Conservation (phyloP, 1,139 yeast genomes). For the Saccharomyces hybrid region DNA sequence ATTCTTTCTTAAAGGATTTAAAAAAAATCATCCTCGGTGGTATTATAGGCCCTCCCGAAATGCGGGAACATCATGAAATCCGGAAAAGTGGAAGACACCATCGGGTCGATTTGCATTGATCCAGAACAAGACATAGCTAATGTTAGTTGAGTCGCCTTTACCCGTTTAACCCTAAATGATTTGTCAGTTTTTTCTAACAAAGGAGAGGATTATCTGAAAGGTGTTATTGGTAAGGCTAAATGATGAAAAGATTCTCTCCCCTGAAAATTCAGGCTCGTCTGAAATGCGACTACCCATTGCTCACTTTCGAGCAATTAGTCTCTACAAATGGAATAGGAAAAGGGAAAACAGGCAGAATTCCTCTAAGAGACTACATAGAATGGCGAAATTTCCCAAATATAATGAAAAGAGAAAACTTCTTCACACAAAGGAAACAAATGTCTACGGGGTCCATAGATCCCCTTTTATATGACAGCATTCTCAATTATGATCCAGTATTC, state of each 20-base stretch:
- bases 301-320: not conserved
- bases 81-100: not conserved
- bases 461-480: conserved; percentile 8
- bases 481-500: conserved; percentile 19
- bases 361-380: conserved; percentile 24
- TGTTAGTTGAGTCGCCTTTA: too few relatives aligned
- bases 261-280: not conserved
- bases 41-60: not conserved
- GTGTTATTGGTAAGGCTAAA: not conserved
- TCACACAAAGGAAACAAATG: conserved; percentile 8
- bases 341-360: conserved; percentile 2
- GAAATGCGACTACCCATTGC: not conserved
- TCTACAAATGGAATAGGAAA: not conserved
- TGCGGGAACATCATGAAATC: not conserved
- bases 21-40: not conserved
- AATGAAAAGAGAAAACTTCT: conserved; percentile 18
- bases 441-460: not conserved
- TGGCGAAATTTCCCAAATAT: conserved; percentile 15
- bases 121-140: not conserved
- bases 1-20: not conserved
- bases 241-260: not conserved
- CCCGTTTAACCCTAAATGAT: not conserved
- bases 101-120: not conserved
- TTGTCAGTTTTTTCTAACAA: conserved; percentile 31
- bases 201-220: not conserved